Conservation (phyloP, 768 basidiomycete genomes). For the Suillus luteus region DNA sequence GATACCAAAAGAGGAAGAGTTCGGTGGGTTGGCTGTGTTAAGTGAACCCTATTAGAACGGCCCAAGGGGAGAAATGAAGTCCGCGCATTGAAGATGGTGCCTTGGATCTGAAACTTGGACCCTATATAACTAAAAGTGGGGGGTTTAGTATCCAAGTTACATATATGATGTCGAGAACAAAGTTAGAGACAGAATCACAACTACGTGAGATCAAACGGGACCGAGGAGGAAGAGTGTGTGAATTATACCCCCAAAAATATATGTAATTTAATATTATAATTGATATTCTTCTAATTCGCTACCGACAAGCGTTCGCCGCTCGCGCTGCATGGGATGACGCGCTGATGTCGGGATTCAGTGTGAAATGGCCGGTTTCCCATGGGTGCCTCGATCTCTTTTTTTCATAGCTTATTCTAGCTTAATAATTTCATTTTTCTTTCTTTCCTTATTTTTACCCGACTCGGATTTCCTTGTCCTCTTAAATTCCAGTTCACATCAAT, state of each 20-base stretch:
- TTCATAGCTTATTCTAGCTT: conserved; percentile 13
- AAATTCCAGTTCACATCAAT: conserved; percentile 23
- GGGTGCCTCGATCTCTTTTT: conserved; percentile 15
- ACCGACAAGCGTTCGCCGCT: conserved; percentile 36
- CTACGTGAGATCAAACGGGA: no score
- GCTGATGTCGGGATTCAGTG: conserved; percentile 12
- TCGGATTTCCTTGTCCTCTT: conserved; percentile 20
- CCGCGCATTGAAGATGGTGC: conserved; percentile 27
- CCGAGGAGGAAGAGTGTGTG: no score
- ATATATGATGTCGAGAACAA: background rate
- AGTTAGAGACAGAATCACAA: no score
- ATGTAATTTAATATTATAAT: no score
- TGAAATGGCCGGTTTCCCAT: conserved; percentile 37
- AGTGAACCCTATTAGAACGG: conserved; percentile 23
- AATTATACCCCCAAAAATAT: no score
- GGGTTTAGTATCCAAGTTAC: conserved; percentile 12
- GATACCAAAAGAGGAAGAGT: background rate
- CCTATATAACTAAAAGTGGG: conserved; percentile 24
- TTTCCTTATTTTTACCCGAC: conserved; percentile 18
- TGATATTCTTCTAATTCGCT: conserved; percentile 34
- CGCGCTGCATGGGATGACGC: background rate
- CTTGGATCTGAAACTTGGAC: conserved; percentile 35
- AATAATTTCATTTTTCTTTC: conserved; percentile 8
- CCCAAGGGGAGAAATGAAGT: conserved; percentile 20
- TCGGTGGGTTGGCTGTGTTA: conserved; percentile 26